Evolutionary conservation across 768 basidiomycete species (phyloP).

Genomic region (Lentinula sp.): DNA sequence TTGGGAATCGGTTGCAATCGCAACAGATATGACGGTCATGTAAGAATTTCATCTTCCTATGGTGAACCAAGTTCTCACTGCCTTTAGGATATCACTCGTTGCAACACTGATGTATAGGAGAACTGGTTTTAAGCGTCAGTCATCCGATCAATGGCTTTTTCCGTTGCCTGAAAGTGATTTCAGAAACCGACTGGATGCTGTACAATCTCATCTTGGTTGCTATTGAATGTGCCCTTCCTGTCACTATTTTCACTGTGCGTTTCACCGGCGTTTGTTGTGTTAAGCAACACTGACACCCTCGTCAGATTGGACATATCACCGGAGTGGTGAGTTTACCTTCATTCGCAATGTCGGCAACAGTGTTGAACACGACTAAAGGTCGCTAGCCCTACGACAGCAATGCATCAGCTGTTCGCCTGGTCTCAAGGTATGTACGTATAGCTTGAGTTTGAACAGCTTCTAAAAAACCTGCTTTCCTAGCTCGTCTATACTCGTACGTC

Average conservation of each 20-base stretch:
- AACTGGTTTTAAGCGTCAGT: not conserved
- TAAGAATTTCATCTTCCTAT: not conserved
- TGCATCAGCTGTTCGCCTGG: not conserved
- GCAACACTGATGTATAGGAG: not conserved
- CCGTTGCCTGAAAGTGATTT: not conserved
- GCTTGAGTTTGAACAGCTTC: not conserved
- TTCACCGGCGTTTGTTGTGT: not conserved
- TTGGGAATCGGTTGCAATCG: not conserved
- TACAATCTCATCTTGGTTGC: not conserved
- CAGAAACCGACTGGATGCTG: not conserved
- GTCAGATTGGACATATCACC: not conserved
- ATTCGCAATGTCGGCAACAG: not conserved
- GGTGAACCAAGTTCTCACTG: not conserved
- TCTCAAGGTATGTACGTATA: not conserved
- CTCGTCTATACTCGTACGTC: not conserved
- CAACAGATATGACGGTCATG: not conserved
- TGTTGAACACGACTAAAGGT: not conserved
- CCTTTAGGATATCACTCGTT: not conserved
- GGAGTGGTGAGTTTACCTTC: not conserved
- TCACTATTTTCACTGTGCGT: not conserved
- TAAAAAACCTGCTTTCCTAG: not conserved
- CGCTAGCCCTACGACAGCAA: not conserved
- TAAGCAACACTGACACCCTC: not conserved
- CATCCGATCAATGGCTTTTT: not conserved
- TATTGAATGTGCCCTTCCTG: not conserved